These are phyloP conservation scores for Zymoseptoria brevis DNA, from an alignment of 2,329 filamentous ascomycete genomes.

Conservation along the genomic window DNA sequence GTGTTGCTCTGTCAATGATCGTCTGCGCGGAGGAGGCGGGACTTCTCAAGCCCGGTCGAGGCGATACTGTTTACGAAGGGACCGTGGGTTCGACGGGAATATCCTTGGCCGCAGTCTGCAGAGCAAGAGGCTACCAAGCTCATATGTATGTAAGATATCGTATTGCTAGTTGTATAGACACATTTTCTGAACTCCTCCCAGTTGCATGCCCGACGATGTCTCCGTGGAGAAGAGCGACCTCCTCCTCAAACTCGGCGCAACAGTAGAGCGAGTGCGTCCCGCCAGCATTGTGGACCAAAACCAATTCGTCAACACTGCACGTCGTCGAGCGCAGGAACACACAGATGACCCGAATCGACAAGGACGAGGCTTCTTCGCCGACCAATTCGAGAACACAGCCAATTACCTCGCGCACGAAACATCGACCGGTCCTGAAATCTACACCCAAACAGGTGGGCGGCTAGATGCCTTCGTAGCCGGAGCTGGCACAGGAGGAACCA, in stretches of 20 bases:
- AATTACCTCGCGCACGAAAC: slow-evolving; percentile 81
- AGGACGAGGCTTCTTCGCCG: slow-evolving; percentile 82
- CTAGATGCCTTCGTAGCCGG: slow-evolving; percentile 88
- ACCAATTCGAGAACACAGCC: slow-evolving; percentile 88
- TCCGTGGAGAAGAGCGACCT: slow-evolving; percentile 81
- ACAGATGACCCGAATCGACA: slow-evolving; percentile 48
- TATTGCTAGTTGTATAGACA: not conserved
- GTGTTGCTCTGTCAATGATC: slow-evolving; percentile 88
- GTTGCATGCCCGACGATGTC: slow-evolving; percentile 92
- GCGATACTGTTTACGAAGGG: slow-evolving; percentile 95
- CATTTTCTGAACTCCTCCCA: slow-evolving; percentile 22
- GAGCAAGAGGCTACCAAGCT: slow-evolving; percentile 80
- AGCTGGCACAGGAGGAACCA: slow-evolving; percentile 88
- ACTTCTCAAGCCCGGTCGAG: slow-evolving; percentile 66
- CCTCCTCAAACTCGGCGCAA: slow-evolving; percentile 78
- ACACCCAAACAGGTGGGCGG: slow-evolving; percentile 61
- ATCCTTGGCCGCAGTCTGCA: slow-evolving; percentile 79
- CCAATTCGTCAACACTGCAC: slow-evolving; percentile 91
- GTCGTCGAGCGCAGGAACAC: slow-evolving; percentile 67
- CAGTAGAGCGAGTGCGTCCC: slow-evolving; percentile 83
- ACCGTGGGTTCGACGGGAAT: slow-evolving; percentile 96
- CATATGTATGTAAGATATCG: slow-evolving; percentile 57
- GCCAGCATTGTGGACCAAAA: slow-evolving; percentile 87
- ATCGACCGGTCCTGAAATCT: slow-evolving; percentile 85
- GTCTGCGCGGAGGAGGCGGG: slow-evolving; percentile 68